Base-by-base conservation (phyloP, 352 stramenopile species). In the Peronosclerospora sorghi region DNA sequence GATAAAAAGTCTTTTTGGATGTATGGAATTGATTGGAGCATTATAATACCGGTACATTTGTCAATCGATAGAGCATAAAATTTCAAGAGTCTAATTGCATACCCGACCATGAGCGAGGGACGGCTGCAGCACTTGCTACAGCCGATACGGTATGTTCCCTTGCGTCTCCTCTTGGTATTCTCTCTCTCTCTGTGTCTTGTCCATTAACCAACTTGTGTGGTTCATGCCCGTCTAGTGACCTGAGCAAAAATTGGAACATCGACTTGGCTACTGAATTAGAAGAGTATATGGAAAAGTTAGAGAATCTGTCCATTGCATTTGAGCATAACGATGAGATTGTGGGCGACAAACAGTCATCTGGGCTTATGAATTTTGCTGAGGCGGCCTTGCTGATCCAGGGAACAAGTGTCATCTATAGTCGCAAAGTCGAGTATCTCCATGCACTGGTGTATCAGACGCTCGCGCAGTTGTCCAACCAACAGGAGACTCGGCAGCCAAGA, bases 371-470 rank as follows among this genome's bases (percentile, higher is more conserved):
- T 56, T 97, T 97, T 72, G 83, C 89, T 2, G 73, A 95, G 40
- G 92, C 92, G 0, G 92, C 92, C 32, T 58, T 97, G 30, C 68
- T 97, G 40, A 86, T 97, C 41, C 88, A 97, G 41, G 92, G 92
- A 40, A 95, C 88, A 35, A 86, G 73, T 13, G 66, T 94, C 70
- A 89, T 96, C 37, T 97, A 97, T 72, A 93, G 83, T 47, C 82
- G 88, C 51, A 97, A 97, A 57, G 89, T 97, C 27, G 88, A 97
- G 62, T 96, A 97, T 51, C 62, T 97, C 2, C 89, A 97, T 59
- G 72, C 78, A 26, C 66, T 97, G 1, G 87, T 96, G 38, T 95
- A 93, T 59, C 81, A 95, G 45, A 86, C 85, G 28, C 60, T 97
- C 14, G 67, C 90, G 34, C 82, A 96, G 37, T 52, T 87, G 27